Percentiles rank a stretch among this genome's conserved stretches.
Evolutionary conservation across 768 basidiomycete species (phyloP).

Genomic region (Tricholomella constricta): DNA sequence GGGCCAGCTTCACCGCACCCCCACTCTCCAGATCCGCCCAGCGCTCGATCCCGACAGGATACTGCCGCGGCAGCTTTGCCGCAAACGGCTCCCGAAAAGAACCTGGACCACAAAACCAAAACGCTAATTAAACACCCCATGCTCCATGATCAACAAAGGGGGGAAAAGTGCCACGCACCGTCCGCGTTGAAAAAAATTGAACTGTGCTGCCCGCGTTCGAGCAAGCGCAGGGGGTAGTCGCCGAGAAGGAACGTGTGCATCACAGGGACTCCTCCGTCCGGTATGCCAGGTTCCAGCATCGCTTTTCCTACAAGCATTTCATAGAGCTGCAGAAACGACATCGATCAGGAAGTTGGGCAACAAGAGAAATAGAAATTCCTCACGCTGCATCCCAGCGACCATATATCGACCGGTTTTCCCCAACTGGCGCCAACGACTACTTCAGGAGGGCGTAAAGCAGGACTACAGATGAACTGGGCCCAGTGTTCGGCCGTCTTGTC

Average conservation of each 20-base stretch:
- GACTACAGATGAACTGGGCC: background rate
- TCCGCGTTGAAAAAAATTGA: background rate
- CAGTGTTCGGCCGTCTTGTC: background rate
- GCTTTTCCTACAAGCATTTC: background rate
- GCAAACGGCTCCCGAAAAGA: background rate
- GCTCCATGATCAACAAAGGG: background rate
- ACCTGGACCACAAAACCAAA: too few species aligned
- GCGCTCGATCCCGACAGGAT: background rate
- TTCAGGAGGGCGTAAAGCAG: background rate
- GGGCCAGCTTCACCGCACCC: background rate
- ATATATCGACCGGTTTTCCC: background rate
- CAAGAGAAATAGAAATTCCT: background rate
- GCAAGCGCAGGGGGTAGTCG: background rate
- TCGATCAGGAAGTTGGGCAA: background rate
- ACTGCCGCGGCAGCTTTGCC: too few species aligned
- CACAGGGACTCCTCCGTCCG: background rate
- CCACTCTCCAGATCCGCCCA: background rate
- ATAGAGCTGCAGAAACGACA: background rate
- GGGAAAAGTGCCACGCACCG: background rate
- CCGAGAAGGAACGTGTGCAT: background rate
- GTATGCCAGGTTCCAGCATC: background rate
- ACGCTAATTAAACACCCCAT: too few species aligned
- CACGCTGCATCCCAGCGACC: background rate
- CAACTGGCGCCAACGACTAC: background rate
- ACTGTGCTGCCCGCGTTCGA: background rate